Evolutionary conservation across 805 yeast species (phyloP), one percentile per base, ranked within the genome.

Genomic region (Metschnikowia sp.): DNA sequence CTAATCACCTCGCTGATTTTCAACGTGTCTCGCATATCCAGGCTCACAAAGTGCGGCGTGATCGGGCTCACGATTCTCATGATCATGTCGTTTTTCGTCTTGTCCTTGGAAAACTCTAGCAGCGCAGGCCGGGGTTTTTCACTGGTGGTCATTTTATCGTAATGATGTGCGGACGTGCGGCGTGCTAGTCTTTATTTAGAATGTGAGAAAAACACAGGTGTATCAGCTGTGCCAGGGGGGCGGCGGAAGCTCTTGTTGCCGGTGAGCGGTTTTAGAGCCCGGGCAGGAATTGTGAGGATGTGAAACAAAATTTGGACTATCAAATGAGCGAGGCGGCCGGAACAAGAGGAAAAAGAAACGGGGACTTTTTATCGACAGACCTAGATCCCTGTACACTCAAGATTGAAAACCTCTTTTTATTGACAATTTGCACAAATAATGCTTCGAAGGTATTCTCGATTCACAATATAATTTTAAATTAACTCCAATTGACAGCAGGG

Each of bases 61-160:
- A 52, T 45, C 33, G 57, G 57, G 18, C 52, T 47, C 26, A 53
- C 57, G 11, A 53, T 53, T 26, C 50, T 44, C 44, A 52, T 42
- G 34, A 53, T 49, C 46, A 51, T 41, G 34, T 52, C 55, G 34
- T 51, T 47, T 28, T 47, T 45, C 26, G 36, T 33, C 34, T 48
- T 44, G 40, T 50, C 51, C 35, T 42, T 26, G 32, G 49, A 47
- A 10, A 53, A 47, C 26, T 40, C 47, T 28, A 53, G 55, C 47
- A 40, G 48, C 10, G 51, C 45, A 10, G 55, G 57, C 36, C 53
- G 45, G 39, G 40, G 47, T 32, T 47, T 51, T n/a, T 51, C 44
- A 18, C 47, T 35, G 5, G 40, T 40, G 43, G 53, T 40, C 55
- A 51, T 51, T n/a, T 18, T 34, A 12, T n/a, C 37, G 32, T 12